phyloP scores from a whole-genome alignment of 495 filamentous ascomycete species.

The Lasiosphaeriaceae sp. region DNA sequence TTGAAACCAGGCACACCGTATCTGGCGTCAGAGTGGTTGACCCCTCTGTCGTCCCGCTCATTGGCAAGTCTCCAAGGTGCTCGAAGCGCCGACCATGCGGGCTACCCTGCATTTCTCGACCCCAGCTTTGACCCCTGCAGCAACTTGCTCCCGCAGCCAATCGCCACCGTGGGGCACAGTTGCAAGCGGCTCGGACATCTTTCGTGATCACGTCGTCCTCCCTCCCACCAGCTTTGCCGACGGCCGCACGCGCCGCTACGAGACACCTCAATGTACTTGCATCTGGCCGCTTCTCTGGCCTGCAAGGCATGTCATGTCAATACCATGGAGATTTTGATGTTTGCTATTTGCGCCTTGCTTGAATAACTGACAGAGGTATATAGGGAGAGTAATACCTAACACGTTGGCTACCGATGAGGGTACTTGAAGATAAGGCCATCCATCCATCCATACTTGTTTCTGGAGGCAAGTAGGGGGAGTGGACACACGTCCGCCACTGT shows the following conservation, averaged over 20 bases:
- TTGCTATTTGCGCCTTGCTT: no score
- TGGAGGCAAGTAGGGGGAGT: no score
- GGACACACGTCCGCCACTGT: no score
- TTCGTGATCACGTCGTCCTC: not conserved
- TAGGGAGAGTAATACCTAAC: no score
- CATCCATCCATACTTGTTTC: no score
- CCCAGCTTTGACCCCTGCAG: not conserved
- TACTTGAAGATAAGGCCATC: no score
- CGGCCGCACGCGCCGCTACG: not conserved
- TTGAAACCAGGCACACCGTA: slow-evolving; percentile 10
- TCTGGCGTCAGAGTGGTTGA: not conserved
- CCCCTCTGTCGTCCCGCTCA: not conserved
- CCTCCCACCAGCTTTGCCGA: not conserved
- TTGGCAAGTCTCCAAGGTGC: slow-evolving; percentile 5
- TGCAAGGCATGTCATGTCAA: not conserved
- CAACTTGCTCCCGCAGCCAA: not conserved
- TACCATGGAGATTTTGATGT: no score
- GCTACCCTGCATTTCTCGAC: not conserved
- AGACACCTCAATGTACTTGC: not conserved
- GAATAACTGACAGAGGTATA: no score
- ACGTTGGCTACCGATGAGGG: no score
- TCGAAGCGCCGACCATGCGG: slow-evolving; percentile 20
- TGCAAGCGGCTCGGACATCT: not conserved
- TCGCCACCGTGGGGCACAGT: not conserved
- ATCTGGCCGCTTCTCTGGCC: no score